Evolutionary conservation across 331 rosid genomes (phyloP).

Genomic region (Quercus phellos): DNA sequence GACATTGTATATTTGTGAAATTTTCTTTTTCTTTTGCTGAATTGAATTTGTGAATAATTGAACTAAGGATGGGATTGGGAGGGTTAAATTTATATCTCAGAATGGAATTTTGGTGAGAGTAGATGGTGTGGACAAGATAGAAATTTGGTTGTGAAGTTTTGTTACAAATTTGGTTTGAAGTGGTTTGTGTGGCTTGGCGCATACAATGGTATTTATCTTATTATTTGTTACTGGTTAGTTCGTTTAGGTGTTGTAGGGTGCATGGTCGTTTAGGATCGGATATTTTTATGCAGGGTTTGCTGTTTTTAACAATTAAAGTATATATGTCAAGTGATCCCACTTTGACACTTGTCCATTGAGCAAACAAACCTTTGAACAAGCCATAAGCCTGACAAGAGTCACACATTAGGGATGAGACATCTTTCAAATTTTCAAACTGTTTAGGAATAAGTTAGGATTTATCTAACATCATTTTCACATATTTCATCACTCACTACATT

Average conservation of each 20-base stretch:
- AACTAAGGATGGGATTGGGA: neutral
- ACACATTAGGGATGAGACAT: neutral
- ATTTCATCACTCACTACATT: too few species aligned
- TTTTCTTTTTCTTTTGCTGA: too few species aligned
- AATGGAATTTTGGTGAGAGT: neutral
- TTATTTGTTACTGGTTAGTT: neutral
- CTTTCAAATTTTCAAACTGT: too few species aligned
- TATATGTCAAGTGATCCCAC: neutral
- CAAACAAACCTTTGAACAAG: neutral
- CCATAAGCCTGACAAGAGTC: neutral
- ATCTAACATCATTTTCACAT: too few species aligned
- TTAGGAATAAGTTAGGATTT: too few species aligned
- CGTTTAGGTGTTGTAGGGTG: neutral
- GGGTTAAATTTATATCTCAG: neutral
- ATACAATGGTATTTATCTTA: neutral
- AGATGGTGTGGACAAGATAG: neutral
- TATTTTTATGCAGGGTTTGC: neutral
- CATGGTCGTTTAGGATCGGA: neutral
- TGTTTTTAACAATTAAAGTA: neutral
- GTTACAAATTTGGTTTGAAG: constrained; percentile 1
- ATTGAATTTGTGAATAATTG: neutral
- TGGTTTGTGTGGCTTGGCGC: neutral
- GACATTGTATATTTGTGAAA: neutral
- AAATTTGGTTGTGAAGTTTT: neutral
- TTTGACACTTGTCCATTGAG: neutral